phyloP scores from a whole-genome alignment of 202 grass and related monocot species.

The Musa balbisiana region DNA sequence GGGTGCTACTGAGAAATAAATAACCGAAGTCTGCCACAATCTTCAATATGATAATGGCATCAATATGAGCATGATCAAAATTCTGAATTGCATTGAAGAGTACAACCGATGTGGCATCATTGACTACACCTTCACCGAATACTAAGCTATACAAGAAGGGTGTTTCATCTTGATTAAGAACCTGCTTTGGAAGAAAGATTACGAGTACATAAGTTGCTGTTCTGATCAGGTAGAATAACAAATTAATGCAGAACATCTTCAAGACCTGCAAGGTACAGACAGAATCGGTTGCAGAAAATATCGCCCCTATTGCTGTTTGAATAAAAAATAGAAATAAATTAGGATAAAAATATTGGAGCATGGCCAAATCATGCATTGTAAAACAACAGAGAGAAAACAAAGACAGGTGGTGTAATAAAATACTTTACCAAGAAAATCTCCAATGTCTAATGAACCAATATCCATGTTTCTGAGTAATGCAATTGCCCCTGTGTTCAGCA shows the following conservation, averaged over 20 bases:
- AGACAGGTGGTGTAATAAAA: background rate
- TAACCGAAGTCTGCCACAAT: slow-evolving; percentile 66
- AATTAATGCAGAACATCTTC: background rate
- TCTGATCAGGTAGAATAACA: background rate
- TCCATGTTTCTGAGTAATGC: slow-evolving; percentile 78
- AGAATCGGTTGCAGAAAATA: slow-evolving; percentile 99
- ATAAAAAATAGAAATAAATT: slow-evolving; percentile 13
- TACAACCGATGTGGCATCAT: slow-evolving; percentile 91
- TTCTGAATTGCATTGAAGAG: slow-evolving; percentile 95
- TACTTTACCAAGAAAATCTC: slow-evolving; percentile 88
- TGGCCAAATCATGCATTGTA: background rate
- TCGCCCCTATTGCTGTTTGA: slow-evolving; percentile 86
- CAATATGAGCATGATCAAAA: slow-evolving; percentile 59
- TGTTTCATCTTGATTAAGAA: slow-evolving; percentile 89
- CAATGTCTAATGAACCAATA: slow-evolving; percentile 70
- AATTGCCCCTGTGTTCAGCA: slow-evolving; percentile 55
- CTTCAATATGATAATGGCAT: slow-evolving; percentile 44
- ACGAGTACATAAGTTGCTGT: background rate
- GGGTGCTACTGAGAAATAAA: slow-evolving; percentile 77
- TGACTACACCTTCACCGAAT: slow-evolving; percentile 95
- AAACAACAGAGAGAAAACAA: background rate
- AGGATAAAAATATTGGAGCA: background rate
- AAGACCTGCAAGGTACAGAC: slow-evolving; percentile 93
- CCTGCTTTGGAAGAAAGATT: slow-evolving; percentile 34
- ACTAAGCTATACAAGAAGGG: slow-evolving; percentile 84